Conservation (phyloP, 1,284 basidiomycete species). For the Papiliotrema terrestris region DNA sequence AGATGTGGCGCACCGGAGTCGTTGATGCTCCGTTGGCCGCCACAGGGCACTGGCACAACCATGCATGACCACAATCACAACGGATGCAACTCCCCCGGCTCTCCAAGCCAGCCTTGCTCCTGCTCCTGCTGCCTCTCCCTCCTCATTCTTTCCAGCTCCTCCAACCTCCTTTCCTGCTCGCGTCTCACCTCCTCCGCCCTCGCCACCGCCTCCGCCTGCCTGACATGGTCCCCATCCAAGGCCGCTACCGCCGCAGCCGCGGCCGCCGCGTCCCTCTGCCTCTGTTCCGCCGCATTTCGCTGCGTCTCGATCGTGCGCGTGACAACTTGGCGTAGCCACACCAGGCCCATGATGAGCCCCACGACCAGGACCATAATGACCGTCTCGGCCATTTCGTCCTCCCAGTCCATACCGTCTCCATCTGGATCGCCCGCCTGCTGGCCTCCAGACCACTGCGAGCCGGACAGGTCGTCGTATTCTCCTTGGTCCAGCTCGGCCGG, state of each 20-base stretch:
- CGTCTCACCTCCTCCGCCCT: not conserved
- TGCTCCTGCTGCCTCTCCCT: too few relatives aligned
- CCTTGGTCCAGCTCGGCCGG: conserved; percentile 8
- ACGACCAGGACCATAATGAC: conserved; percentile 25
- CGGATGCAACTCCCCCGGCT: too few relatives aligned
- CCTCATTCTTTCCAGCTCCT: too few relatives aligned
- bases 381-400: conserved; percentile 33
- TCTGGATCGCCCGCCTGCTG: conserved; percentile 1
- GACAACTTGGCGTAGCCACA: conserved; percentile 27
- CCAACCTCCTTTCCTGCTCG: too few relatives aligned
- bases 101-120: too few relatives aligned
- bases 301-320: conserved; percentile 11
- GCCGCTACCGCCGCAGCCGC: not conserved
- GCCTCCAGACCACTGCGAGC: not conserved
- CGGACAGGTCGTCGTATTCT: conserved; percentile 9
- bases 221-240: not conserved
- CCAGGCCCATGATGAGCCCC: conserved; percentile 18
- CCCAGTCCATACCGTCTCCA: conserved; percentile 17
- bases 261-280: not conserved
- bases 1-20: too few relatives aligned
- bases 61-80: too few relatives aligned
- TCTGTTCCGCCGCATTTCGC: conserved; percentile 9
- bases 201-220: not conserved
- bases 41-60: too few relatives aligned
- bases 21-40: too few relatives aligned